Evolutionary conservation across 495 filamentous ascomycete species (phyloP), one percentile per base, ranked within the genome.

Genomic region (Daldinia concentrica): DNA sequence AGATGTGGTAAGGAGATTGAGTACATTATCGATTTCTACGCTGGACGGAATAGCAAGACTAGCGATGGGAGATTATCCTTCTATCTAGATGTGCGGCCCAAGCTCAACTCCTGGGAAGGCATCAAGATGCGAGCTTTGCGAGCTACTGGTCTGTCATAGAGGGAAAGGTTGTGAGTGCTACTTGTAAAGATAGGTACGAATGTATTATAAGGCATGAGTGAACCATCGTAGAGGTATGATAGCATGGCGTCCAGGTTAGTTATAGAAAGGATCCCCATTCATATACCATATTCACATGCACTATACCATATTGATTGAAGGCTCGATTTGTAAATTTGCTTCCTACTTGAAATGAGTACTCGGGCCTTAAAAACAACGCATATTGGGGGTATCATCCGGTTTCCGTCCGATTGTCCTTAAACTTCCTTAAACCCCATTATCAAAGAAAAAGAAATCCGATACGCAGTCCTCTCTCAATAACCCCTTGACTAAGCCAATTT

Each of bases 21-120:
- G 76, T 99, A 99, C 77, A 89, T 99, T 27, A 99, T 99, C 79
- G 95, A 99, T 81, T 99, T 98, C 78, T 99, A 99, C 78, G 87
- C 91, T 32, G 95, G 95, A 0, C 92, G 90, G 71, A 82, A 86
- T 55, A 79, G 29, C 76, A 48, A 48, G 19, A 75, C 39, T 0
- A 24, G 36, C 24, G 36, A 39, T 17, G 83, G 81, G 0, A 90
- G 90, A 69, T 79, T 98, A 68, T 97, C 90, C 69, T 99, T 99
- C 79, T 98, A 93, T 79, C 80, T 99, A 64, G 95, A 99, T 78
- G 95, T 98, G 17, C 86, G 95, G 77, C 95, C 95, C 4, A 99
- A 99, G 84, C 71, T 99, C 79, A 97, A 97, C 82, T 90, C 85
- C 39, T 92, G 88, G 85, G 95, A 98, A 82, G 95, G 95, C 0